Base-by-base conservation (phyloP, 768 basidiomycete species). In the Asterophora parasitica region DNA sequence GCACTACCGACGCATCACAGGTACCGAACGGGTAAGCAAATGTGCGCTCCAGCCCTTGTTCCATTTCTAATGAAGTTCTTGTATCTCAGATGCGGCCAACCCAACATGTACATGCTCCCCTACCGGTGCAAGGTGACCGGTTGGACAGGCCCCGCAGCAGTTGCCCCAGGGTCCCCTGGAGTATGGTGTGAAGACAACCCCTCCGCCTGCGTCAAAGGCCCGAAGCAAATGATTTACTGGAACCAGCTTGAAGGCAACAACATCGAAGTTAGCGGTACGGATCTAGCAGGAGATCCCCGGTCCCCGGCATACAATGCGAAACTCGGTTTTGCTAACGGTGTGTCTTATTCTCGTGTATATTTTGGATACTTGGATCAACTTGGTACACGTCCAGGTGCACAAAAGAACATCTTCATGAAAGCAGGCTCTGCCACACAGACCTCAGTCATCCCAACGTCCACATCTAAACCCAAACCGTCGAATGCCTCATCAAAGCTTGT, bases 171-270 rank as follows among this genome's bases (percentile, higher is more conserved):
- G 4, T 65, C 74, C 34, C 68, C 78, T 11, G 66, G 74, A 1
- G 68, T 72, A 3, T 80, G 77, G 77, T 80, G 78, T 53, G 71
- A 80, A 55, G 70, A 69, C 43, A 63, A 79, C 46, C 61, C 62
- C 7, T 56, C 54, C 5, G 61, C 51, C 10, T 80, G 78, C 48
- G 61, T 64, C 11, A 61, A 67, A 43, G 78, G 77, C 39, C 63
- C 78, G 4, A 78, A 77, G 51, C 77, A 80, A 65, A 71, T 79
- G 71, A 55, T 79, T 26, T 73, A 70, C 59, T 79, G 76, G 76
- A 67, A 79, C 51, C 77, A 79, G 54, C 41, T 49, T 0, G 66
- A 70, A 6, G 70, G 76, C 2, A 71, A 77, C 56, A 80, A 78
- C 50, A 72, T 79, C 49, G 48, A 61, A 16, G 73, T 77, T 1